Conservation (phyloP, 1,284 basidiomycete genomes). For the Apiotrichum mycotoxinovorans region DNA sequence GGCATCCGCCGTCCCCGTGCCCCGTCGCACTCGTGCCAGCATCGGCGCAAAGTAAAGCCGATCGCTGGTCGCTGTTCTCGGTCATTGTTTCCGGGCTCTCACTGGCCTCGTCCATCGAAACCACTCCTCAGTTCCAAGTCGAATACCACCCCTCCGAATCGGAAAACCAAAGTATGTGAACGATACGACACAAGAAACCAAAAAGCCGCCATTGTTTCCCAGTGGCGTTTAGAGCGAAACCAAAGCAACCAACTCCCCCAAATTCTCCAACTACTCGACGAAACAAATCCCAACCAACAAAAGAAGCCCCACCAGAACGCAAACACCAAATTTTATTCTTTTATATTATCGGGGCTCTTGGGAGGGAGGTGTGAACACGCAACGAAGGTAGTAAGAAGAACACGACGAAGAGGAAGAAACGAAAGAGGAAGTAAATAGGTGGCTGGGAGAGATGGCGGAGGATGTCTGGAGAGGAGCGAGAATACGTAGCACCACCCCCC, state of each 20-base stretch:
- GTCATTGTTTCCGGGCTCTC: no score
- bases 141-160: background rate
- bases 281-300: background rate
- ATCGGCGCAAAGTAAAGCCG: constrained; percentile 9
- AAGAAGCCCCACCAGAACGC: background rate
- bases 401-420: background rate
- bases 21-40: constrained; percentile 6
- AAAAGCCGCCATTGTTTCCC: background rate
- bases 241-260: background rate
- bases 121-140: background rate
- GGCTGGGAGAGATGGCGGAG: background rate
- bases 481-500: background rate
- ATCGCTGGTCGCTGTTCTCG: background rate
- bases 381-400: background rate
- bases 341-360: background rate
- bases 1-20: background rate
- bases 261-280: background rate
- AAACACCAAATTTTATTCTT: background rate
- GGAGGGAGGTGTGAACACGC: background rate
- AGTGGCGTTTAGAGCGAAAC: background rate
- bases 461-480: no score
- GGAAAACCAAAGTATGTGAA: background rate
- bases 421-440: background rate
- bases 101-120: no score
- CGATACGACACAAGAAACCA: background rate